A percentile compares a stretch with the other conserved stretches of the same genome.
Evolutionary conservation across 2,329 filamentous ascomycete species (phyloP).

Genomic region (Trichoderma harzianum): DNA sequence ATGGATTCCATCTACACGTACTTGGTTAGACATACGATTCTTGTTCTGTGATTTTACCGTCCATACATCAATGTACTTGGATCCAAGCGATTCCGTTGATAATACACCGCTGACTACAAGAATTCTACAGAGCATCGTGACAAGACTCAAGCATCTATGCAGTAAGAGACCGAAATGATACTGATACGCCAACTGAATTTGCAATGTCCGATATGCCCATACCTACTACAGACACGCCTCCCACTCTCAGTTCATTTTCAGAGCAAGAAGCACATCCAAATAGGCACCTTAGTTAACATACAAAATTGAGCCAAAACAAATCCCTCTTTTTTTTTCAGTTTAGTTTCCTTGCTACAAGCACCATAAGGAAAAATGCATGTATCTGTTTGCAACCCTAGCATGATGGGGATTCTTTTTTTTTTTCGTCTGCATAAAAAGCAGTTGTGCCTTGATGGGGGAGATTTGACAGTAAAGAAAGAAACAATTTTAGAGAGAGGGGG

Average conservation of each 20-base stretch:
- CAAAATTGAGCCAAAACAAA: neutral
- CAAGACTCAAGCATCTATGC: neutral
- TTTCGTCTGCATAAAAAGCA: neutral
- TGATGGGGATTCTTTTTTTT: neutral
- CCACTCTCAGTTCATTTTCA: neutral
- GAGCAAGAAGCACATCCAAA: neutral
- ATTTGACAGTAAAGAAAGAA: constrained; percentile 2
- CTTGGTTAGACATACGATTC: neutral
- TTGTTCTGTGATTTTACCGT: neutral
- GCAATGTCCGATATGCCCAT: constrained; percentile 3
- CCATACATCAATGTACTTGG: neutral
- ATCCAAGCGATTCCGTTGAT: neutral
- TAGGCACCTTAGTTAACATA: neutral
- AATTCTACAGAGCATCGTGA: neutral
- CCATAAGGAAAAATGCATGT: neutral
- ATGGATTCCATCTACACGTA: too few relatives aligned
- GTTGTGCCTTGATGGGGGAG: neutral
- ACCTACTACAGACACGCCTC: neutral
- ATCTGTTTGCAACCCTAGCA: neutral
- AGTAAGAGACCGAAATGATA: neutral
- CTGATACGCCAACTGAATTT: constrained; percentile 8
- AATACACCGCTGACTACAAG: neutral
- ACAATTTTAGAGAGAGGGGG: neutral
- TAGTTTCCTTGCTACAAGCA: neutral
- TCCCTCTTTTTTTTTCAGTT: neutral